Evolutionary conservation across 768 basidiomycete genomes (phyloP), one percentile per base, ranked within the genome.

Genomic region (Candolleomyces aberdarensis): DNA sequence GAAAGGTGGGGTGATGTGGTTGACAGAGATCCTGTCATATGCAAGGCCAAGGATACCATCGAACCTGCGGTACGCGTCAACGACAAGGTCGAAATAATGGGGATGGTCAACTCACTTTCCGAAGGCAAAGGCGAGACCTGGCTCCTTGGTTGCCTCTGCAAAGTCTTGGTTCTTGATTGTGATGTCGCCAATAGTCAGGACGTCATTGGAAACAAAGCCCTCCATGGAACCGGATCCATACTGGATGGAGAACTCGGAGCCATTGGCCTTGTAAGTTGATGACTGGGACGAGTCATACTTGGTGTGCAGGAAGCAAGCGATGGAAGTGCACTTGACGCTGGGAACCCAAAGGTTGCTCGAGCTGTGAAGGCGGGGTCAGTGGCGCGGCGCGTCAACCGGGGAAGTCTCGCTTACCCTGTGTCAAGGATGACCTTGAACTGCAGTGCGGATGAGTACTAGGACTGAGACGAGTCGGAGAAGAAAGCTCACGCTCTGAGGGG

Each of bases 191-290:
- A 99, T 94, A 8, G 72, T 71, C 54, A 98, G 75, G 3, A 70
- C 71, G 67, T 99, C 97, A 61, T 85, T 86, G 11, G 95, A 98
- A 58, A 98, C 89, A 71, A 91, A 94, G 59, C 97, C 97, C 71
- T 97, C 89, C 87, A 99, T 94, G 1, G 95, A 94, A 26, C 97
- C 97, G 32, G 94, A 91, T 14, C 97, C 97, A 70, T 98, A 98
- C 63, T 86, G 90, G 65, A 98, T 99, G 47, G 87, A 84, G 69
- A 99, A 98, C 5, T 83, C 78, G 51, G 92, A 80, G 5, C 95
- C 96, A 74, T 98, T 99, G 66, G 85, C 80, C 76, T 91, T 92
- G 86, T 96, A 88, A 0, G 94, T 85, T 0, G 88, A 86, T 0
- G 97, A 99, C 0, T 82, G 63, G 13, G 75, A 69, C 1, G 91